phyloP scores from a whole-genome alignment of 1,139 yeast genomes.

The Diutina mesorugosa region DNA sequence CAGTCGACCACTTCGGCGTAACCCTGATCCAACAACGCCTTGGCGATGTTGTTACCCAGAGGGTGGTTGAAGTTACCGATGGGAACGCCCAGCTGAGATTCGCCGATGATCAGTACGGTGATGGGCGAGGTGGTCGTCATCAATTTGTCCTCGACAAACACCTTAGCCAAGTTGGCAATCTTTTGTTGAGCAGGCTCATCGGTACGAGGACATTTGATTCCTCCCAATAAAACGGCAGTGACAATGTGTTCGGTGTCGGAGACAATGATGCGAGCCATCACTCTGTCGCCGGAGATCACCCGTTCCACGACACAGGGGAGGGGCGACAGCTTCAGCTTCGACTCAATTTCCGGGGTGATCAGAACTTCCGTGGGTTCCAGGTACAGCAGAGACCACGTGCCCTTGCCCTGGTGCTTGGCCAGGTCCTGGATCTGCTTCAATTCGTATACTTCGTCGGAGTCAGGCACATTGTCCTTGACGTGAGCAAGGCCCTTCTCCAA shows the following conservation, averaged over 20 bases:
- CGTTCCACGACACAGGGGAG: slow-evolving; percentile 55
- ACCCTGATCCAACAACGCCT: slow-evolving; percentile 55
- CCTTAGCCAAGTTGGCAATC: slow-evolving; percentile 54
- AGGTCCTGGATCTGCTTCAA: slow-evolving; percentile 25
- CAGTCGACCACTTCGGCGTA: slow-evolving; percentile 69
- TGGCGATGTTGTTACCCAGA: slow-evolving; percentile 58
- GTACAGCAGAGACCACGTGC: slow-evolving; percentile 37
- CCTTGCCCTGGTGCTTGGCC: slow-evolving; percentile 37
- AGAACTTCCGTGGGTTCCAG: slow-evolving; percentile 12
- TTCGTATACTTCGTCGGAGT: slow-evolving; percentile 10
- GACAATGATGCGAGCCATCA: slow-evolving; percentile 43
- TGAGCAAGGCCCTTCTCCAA: slow-evolving; percentile 50
- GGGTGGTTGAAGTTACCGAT: slow-evolving; percentile 55
- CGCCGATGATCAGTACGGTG: slow-evolving; percentile 45
- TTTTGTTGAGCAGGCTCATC: slow-evolving; percentile 27
- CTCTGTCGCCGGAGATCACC: slow-evolving; percentile 68
- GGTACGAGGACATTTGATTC: slow-evolving; percentile 61
- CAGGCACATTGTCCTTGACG: slow-evolving; percentile 43
- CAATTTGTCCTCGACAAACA: slow-evolving; percentile 53
- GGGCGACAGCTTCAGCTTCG: slow-evolving; percentile 26
- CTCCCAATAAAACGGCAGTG: slow-evolving; percentile 58
- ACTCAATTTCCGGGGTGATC: slow-evolving; percentile 25
- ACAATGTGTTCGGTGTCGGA: slow-evolving; percentile 30
- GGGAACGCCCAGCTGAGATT: slow-evolving; percentile 50
- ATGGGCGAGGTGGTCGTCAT: slow-evolving; percentile 45